These are phyloP conservation scores for Saccharum hybrid DNA, from an alignment of 202 grass and related monocot species.

Conservation along the genomic window DNA sequence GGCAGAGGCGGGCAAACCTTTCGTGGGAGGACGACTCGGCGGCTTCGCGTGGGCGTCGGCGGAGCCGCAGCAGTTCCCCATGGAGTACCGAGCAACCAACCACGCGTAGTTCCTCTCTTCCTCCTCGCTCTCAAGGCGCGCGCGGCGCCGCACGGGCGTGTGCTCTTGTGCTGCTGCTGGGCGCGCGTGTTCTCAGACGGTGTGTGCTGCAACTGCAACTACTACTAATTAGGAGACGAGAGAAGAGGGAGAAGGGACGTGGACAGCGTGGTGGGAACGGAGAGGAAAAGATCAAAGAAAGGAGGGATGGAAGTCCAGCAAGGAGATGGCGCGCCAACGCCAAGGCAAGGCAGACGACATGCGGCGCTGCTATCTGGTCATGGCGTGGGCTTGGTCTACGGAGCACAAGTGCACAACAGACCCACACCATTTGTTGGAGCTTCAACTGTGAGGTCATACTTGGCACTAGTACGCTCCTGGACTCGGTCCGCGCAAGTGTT, in stretches of 20 bases:
- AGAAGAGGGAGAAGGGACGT: too few relatives aligned
- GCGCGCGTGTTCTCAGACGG: too few relatives aligned
- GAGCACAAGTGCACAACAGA: neutral
- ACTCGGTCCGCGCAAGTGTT: conserved; percentile 10
- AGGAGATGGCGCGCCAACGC: neutral
- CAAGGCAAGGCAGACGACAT: neutral
- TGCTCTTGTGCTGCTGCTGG: too few relatives aligned
- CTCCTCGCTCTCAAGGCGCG: neutral
- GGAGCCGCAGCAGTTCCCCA: conserved; percentile 44
- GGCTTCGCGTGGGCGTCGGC: neutral
- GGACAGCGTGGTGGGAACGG: too few relatives aligned
- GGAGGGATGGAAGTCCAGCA: neutral
- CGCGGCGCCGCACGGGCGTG: too few relatives aligned
- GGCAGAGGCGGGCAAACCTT: neutral
- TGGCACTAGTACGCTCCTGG: neutral
- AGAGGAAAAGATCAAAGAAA: too few relatives aligned
- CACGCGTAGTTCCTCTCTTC: neutral
- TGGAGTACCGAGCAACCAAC: neutral
- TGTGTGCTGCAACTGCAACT: too few relatives aligned
- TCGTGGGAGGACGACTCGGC: neutral
- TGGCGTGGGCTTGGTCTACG: neutral
- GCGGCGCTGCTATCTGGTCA: neutral
- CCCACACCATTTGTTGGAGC: neutral
- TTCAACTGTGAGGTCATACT: neutral
- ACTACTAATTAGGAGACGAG: too few relatives aligned